Base-by-base conservation (phyloP, 192 early-diverging fungal genomes). In the Irineochytrium annulatum region DNA sequence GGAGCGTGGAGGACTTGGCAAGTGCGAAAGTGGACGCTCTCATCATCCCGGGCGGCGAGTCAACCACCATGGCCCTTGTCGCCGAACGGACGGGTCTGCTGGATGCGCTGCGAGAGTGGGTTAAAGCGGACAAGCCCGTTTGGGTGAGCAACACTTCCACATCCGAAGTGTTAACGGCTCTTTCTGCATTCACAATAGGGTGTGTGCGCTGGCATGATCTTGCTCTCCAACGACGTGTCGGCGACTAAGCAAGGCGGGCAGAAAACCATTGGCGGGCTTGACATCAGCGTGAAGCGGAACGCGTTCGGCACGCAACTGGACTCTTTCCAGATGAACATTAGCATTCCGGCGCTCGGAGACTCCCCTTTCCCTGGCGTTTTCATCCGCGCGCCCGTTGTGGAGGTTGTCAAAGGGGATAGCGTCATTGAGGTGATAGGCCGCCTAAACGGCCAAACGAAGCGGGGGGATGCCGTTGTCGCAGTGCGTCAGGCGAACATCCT, bases 151-250 rank as follows among this genome's bases (percentile, higher is more conserved):
- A 22, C 13, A 14, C 8, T 49, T 24, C 11, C 17, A 8, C 46
- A 22, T 49, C 13, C 46, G 26, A 24, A 8, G 37, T 13, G n/a
- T 41, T 41, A n/a, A 41, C n/a, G 37, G 37, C 37, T 44, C 43
- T 30, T 19, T n/a, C 55, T 8, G n/a, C 30, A 1, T 56, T 28
- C 60, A 32, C 60, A 17, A n/a, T 24, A 80, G 78, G 95, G 95
- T 19, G 97, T 94, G 29, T 98, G 95, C 66, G 95, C 95, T 17
- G 95, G 95, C 31, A 77, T 98, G 81, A 97, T 98, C 48, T 77
- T 98, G 56, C 80, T 98, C 35, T 83, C 91, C 5, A 82, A 91
- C 52, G 70, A 76, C 29, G 87, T 87, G 16, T 81, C 75, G 24
- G 77, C 81, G 31, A 84, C 87, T 19, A 92, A 95, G 65, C 77